Evolutionary conservation across 1,139 yeast genomes (phyloP).

Genomic region (Suhomyces wounanorum): DNA sequence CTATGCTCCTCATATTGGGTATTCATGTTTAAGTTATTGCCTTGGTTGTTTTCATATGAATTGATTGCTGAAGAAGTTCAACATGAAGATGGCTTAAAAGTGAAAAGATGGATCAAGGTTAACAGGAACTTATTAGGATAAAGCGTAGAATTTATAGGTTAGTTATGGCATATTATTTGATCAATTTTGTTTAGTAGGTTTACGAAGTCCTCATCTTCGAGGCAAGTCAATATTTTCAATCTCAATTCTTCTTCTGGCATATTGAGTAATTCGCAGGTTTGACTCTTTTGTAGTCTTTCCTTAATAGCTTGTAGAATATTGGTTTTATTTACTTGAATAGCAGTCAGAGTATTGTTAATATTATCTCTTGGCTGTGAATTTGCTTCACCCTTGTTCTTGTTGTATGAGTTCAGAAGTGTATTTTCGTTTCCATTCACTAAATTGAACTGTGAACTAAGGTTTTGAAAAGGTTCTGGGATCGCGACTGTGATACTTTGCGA

Average conservation of each 20-base stretch:
- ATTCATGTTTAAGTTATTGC: constrained; percentile 46
- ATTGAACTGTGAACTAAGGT: constrained; percentile 1
- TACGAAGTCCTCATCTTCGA: constrained; percentile 14
- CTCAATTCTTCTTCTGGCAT: constrained; percentile 7
- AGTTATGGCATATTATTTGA: constrained; percentile 5
- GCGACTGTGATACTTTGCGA: neutral
- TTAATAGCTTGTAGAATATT: neutral
- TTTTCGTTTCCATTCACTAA: neutral
- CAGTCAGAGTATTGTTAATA: neutral
- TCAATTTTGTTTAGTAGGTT: constrained; percentile 16
- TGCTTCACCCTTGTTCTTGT: too few relatives aligned
- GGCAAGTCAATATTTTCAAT: constrained; percentile 3
- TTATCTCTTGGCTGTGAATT: neutral
- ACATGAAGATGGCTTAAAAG: constrained; percentile 55
- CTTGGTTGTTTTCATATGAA: constrained; percentile 45
- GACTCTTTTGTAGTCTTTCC: neutral
- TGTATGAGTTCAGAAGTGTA: neutral
- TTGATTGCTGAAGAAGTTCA: constrained; percentile 39
- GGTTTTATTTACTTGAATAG: neutral
- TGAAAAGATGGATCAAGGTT: constrained; percentile 53
- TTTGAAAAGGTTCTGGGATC: constrained; percentile 4
- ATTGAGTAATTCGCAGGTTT: neutral
- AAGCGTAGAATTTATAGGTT: neutral
- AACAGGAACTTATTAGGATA: constrained; percentile 7
- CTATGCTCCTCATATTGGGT: constrained; percentile 51